These are phyloP conservation scores for Phycomyces blakesleeanus DNA, from an alignment of 192 early-diverging fungal genomes.

Conservation along the genomic window DNA sequence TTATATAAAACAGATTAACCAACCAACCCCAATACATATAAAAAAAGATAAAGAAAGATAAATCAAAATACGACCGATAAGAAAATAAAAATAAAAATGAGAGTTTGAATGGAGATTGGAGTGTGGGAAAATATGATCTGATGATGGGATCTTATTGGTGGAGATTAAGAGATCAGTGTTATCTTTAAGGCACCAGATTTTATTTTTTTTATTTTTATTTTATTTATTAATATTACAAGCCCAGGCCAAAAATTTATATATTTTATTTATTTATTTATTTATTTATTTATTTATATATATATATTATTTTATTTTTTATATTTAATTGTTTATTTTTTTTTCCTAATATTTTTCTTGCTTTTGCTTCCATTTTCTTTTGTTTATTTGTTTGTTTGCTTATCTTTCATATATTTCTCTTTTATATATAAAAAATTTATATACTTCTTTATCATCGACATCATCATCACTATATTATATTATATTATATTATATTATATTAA, in stretches of 20 bases:
- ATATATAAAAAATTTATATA: background rate
- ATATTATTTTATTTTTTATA: constrained; percentile 7
- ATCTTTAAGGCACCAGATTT: constrained; percentile 9
- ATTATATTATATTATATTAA: no score
- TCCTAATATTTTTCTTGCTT: no score
- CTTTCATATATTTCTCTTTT: background rate
- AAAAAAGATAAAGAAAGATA: no score
- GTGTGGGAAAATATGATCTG: constrained; percentile 19
- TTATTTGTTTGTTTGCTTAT: background rate
- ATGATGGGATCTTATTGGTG: constrained; percentile 3
- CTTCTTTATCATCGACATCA: no score
- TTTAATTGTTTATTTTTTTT: no score
- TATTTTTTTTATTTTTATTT: no score
- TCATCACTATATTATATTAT: no score
- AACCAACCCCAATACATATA: no score
- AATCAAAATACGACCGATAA: background rate
- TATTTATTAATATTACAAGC: constrained; percentile 3
- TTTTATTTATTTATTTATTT: constrained; percentile 8
- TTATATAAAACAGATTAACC: no score
- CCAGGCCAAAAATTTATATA: background rate
- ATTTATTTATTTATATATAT: no score
- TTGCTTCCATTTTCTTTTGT: no score
- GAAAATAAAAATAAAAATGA: no score
- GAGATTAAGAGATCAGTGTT: constrained; percentile 19
- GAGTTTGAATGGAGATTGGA: background rate